A percentile compares a stretch with the other conserved stretches of the same genome.
These are phyloP conservation scores for Backusella australiensis DNA, from an alignment of 192 early-diverging fungal species.

Conservation along the genomic window DNA sequence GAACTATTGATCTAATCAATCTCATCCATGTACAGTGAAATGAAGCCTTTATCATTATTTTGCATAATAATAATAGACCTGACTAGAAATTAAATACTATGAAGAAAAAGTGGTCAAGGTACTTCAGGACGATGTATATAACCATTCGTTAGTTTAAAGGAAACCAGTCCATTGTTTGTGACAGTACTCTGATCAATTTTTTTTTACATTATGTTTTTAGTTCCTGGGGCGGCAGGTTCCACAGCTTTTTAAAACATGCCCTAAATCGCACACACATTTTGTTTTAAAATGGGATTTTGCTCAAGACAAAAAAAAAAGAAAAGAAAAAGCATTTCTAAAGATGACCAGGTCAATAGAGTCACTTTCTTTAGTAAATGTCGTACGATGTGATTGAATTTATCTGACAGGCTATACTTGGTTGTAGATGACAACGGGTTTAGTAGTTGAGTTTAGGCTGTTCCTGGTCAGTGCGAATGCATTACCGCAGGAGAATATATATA, in stretches of 20 bases:
- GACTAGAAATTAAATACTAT: no score
- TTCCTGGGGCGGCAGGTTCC: constrained; percentile 1
- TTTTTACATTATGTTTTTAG: background rate
- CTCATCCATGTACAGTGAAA: background rate
- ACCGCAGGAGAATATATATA: background rate
- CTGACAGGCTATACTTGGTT: background rate
- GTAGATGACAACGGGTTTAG: background rate
- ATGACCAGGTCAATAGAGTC: background rate
- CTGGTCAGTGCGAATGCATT: background rate
- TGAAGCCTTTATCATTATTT: background rate
- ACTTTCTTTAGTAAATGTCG: background rate
- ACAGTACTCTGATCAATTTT: constrained; percentile 1
- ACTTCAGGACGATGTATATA: background rate
- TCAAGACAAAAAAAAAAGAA: background rate
- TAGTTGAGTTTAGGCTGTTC: background rate
- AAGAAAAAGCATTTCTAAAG: background rate
- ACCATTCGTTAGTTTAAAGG: background rate
- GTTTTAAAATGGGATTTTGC: background rate
- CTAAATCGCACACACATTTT: background rate
- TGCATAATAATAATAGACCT: no score
- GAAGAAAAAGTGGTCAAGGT: background rate
- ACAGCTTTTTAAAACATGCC: background rate
- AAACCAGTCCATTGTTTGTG: background rate
- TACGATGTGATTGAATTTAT: background rate
- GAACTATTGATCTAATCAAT: no score